Percentiles rank a stretch among this genome's conserved stretches.
These are phyloP conservation scores for Ceratocystis colombiana DNA, from an alignment of 2,329 filamentous ascomycete genomes.

Conservation along the genomic window DNA sequence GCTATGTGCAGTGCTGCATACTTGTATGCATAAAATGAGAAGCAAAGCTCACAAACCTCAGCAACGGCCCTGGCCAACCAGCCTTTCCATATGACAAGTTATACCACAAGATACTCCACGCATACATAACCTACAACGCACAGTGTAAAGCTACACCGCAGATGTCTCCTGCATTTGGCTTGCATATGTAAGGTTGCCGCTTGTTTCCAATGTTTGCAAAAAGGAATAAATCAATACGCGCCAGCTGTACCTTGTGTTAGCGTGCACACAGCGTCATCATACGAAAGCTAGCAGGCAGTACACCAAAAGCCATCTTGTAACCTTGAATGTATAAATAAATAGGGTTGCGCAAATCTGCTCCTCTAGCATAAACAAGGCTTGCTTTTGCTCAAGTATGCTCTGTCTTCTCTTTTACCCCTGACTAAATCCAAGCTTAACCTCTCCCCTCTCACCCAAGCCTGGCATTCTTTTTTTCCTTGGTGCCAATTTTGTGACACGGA, in stretches of 20 bases:
- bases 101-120: background rate
- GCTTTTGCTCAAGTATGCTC: background rate
- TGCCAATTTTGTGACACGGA: conserved; percentile 13
- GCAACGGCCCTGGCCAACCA: background rate
- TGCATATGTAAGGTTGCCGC: background rate
- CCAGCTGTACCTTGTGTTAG: background rate
- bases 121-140: background rate
- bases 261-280: background rate
- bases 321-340: background rate
- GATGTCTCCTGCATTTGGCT: conserved; percentile 1
- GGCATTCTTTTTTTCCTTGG: background rate
- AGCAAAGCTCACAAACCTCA: background rate
- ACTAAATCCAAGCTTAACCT: conserved; percentile 4
- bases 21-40: background rate
- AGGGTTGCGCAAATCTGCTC: conserved; percentile 1
- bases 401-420: conserved; percentile 3
- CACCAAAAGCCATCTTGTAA: background rate
- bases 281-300: background rate
- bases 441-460: background rate
- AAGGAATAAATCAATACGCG: background rate
- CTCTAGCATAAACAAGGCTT: background rate
- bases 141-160: background rate
- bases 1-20: background rate
- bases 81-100: background rate
- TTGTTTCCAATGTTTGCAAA: background rate